phyloP scores from a whole-genome alignment of 257 asterid species.

The Ophiorrhiza pumila region DNA sequence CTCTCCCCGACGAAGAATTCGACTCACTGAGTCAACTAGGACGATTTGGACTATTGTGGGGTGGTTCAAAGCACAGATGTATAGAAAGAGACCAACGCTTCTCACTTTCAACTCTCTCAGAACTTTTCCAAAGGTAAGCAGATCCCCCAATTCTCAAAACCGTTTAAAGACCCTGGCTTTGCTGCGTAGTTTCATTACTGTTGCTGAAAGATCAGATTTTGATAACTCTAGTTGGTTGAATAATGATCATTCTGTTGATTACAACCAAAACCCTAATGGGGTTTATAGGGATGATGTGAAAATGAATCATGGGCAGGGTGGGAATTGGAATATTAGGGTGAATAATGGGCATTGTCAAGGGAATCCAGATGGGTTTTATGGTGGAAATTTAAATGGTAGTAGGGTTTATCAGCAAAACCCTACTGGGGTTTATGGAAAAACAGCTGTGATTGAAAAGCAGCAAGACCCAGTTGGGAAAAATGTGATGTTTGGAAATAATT shows the following conservation, averaged over 20 bases:
- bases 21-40: slow-evolving; percentile 4
- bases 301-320: slow-evolving; percentile 2
- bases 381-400: neutral
- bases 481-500: neutral
- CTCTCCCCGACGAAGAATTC: neutral
- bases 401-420: slow-evolving; percentile 24
- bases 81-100: slow-evolving; percentile 38
- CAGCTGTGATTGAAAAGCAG: slow-evolving; percentile 1
- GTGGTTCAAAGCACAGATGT: slow-evolving; percentile 30
- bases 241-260: slow-evolving; percentile 21
- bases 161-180: slow-evolving; percentile 18
- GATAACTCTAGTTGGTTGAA: slow-evolving; percentile 28
- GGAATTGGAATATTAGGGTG: neutral
- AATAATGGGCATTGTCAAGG: neutral
- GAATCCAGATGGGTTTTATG: neutral
- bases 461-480: slow-evolving; percentile 17
- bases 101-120: slow-evolving; percentile 32
- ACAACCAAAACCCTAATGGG: slow-evolving; percentile 26
- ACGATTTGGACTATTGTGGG: slow-evolving; percentile 3
- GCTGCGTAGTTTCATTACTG: slow-evolving; percentile 35
- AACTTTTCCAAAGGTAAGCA: slow-evolving; percentile 44
- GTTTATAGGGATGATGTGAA: slow-evolving; percentile 14
- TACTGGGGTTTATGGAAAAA: slow-evolving; percentile 32
- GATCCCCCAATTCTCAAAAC: slow-evolving; percentile 20
- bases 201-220: slow-evolving; percentile 46